phyloP scores from a whole-genome alignment of 164 flowering plant genomes.

The Dillenia turbinata region DNA sequence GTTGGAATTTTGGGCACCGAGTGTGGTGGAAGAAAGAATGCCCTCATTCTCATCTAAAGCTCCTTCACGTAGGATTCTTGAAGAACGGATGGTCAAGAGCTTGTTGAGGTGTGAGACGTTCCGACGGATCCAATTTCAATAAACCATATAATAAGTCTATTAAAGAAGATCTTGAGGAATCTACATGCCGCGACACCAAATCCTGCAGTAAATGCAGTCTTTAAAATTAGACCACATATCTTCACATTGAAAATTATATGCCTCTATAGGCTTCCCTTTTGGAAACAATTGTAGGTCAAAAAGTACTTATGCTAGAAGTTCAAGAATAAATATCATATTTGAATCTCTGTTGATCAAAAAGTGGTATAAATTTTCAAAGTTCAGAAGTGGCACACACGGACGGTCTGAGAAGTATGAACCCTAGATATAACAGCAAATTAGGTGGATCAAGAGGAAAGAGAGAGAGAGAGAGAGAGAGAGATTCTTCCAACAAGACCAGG shows the following conservation, averaged over 20 bases:
- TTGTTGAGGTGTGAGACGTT: slow-evolving; percentile 61
- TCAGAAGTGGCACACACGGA: too few relatives aligned
- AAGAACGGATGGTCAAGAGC: slow-evolving; percentile 82
- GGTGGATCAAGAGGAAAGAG: not conserved
- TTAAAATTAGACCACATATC: too few relatives aligned
- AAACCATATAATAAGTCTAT: slow-evolving; percentile 58
- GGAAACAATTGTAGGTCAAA: too few relatives aligned
- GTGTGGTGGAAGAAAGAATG: not conserved
- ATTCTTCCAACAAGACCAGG: not conserved
- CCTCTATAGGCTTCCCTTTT: too few relatives aligned
- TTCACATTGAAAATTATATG: too few relatives aligned
- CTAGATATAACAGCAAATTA: not conserved
- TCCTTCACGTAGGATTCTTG: slow-evolving; percentile 17
- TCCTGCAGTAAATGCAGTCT: slow-evolving; percentile 37
- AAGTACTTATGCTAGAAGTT: too few relatives aligned
- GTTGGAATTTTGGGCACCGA: not conserved
- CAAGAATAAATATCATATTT: too few relatives aligned
- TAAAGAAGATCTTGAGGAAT: slow-evolving; percentile 30
- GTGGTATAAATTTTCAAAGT: not conserved
- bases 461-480: not conserved
- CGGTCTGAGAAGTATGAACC: not conserved
- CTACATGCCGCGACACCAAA: slow-evolving; percentile 40
- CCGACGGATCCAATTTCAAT: slow-evolving; percentile 64
- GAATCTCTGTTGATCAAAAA: not conserved
- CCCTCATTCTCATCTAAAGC: not conserved